Evolutionary conservation across 164 flowering plant genomes (phyloP).

Genomic region (Aristolochia contorta): DNA sequence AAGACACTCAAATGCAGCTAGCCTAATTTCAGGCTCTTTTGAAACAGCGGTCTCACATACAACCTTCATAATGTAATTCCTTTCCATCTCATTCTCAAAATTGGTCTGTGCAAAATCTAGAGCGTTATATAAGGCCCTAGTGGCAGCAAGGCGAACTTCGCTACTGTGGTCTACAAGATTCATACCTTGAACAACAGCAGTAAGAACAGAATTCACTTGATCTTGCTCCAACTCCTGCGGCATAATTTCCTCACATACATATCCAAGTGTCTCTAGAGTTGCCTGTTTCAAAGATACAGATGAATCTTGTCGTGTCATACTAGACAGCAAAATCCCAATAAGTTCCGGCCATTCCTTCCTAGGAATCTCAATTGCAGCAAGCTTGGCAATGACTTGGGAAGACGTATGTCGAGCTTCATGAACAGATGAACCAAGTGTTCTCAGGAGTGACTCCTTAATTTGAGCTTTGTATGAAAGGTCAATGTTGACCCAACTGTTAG

Average conservation of each 20-base stretch:
- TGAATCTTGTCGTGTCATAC: conserved; percentile 56
- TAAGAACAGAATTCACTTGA: conserved; percentile 71
- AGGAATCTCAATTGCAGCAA: conserved; percentile 66
- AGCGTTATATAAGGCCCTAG: conserved; percentile 66
- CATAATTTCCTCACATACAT: conserved; percentile 76
- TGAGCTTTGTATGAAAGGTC: conserved; percentile 42
- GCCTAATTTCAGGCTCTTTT: conserved; percentile 53
- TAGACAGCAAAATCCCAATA: conserved; percentile 42
- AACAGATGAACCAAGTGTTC: conserved; percentile 51
- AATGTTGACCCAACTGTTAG: conserved; percentile 53
- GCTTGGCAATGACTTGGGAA: conserved; percentile 64
- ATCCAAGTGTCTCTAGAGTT: conserved; percentile 72
- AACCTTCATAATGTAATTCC: conserved; percentile 73
- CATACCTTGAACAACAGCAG: conserved; percentile 92
- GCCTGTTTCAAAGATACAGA: conserved; percentile 52
- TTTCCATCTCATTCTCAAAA: conserved; percentile 77
- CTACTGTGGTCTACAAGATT: conserved; percentile 38
- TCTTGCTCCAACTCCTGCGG: conserved; percentile 57
- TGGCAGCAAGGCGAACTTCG: conserved; percentile 78
- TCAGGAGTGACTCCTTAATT: conserved; percentile 48
- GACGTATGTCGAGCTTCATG: conserved; percentile 66
- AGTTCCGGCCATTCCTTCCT: conserved; percentile 72
- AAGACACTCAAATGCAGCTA: conserved; percentile 77
- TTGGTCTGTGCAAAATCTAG: conserved; percentile 78
- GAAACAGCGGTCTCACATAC: conserved; percentile 63